A percentile compares a stretch with the other conserved stretches of the same genome.
These are phyloP conservation scores for Peronospora farinosa DNA, from an alignment of 352 stramenopile genomes.

Conservation along the genomic window DNA sequence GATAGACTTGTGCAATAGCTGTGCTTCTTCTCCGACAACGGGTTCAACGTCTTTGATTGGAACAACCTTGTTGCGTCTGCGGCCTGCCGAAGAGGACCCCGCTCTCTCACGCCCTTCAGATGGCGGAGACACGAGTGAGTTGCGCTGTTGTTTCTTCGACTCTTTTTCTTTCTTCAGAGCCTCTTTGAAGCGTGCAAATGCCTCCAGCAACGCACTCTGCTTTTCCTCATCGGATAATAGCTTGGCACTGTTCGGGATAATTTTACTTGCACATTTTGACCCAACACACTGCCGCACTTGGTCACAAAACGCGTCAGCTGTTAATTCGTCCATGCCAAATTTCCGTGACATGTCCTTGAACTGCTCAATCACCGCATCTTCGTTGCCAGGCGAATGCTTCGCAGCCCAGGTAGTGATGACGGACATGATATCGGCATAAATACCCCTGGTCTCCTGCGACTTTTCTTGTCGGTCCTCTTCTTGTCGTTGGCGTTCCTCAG, in stretches of 20 bases:
- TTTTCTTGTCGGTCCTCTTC: slow-evolving; percentile 53
- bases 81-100: slow-evolving; percentile 33
- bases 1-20: slow-evolving; percentile 80
- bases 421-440: slow-evolving; percentile 62
- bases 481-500: slow-evolving; percentile 43
- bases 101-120: slow-evolving; percentile 26
- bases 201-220: slow-evolving; percentile 41
- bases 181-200: slow-evolving; percentile 58
- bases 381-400: slow-evolving; percentile 44
- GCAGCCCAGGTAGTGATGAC: slow-evolving; percentile 57
- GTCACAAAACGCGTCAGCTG: slow-evolving; percentile 65
- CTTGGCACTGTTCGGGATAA: slow-evolving; percentile 70
- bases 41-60: slow-evolving; percentile 76
- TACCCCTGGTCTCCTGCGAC: slow-evolving; percentile 44
- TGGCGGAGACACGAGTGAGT: slow-evolving; percentile 28
- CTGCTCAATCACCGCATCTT: slow-evolving; percentile 44
- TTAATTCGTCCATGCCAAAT: slow-evolving; percentile 62
- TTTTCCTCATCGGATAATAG: slow-evolving; percentile 56
- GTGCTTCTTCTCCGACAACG: slow-evolving; percentile 74
- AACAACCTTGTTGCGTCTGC: slow-evolving; percentile 43
- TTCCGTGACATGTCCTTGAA: slow-evolving; percentile 55
- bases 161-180: slow-evolving; percentile 73
- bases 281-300: slow-evolving; percentile 61
- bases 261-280: slow-evolving; percentile 62
- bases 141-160: slow-evolving; percentile 61